Conservation (phyloP, 1,284 basidiomycete species). For the Heliocybe sulcata region DNA sequence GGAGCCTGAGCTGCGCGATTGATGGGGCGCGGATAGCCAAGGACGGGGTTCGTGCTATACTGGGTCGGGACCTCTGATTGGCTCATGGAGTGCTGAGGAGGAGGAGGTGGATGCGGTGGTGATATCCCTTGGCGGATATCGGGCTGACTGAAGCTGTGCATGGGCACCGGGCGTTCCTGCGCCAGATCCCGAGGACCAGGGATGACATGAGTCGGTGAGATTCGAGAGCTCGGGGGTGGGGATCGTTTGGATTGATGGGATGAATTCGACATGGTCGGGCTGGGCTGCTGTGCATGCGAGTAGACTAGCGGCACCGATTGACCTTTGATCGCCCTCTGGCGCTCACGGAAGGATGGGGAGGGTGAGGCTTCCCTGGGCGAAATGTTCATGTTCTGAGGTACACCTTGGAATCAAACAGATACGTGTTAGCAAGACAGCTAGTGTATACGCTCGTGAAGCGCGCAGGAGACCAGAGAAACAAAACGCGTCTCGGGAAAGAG, state of each 20-base stretch:
- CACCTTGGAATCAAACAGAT: slow-evolving; percentile 9
- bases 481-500: not conserved
- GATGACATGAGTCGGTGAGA: slow-evolving; percentile 20
- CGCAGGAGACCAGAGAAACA: not conserved
- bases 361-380: slow-evolving; percentile 59
- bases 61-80: slow-evolving; percentile 26
- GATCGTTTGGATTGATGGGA: slow-evolving; percentile 34
- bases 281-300: slow-evolving; percentile 37
- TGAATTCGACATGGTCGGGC: slow-evolving; percentile 45
- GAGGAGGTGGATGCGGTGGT: slow-evolving; percentile 11
- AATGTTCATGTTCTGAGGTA: slow-evolving; percentile 28
- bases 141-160: slow-evolving; percentile 19
- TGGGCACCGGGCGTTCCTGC: slow-evolving; percentile 21
- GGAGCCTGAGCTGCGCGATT: slow-evolving; percentile 42
- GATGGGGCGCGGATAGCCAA: slow-evolving; percentile 52
- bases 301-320: slow-evolving; percentile 58
- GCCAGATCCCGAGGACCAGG: slow-evolving; percentile 15
- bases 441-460: slow-evolving; percentile 1
- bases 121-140: slow-evolving; percentile 16
- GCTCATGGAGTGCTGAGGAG: slow-evolving; percentile 24
- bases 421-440: slow-evolving; percentile 6
- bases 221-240: slow-evolving; percentile 31
- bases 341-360: slow-evolving; percentile 56
- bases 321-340: slow-evolving; percentile 48
- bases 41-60: slow-evolving; percentile 19